phyloP scores from a whole-genome alignment of 2,329 filamentous ascomycete species.

The Ascomycota sp. region DNA sequence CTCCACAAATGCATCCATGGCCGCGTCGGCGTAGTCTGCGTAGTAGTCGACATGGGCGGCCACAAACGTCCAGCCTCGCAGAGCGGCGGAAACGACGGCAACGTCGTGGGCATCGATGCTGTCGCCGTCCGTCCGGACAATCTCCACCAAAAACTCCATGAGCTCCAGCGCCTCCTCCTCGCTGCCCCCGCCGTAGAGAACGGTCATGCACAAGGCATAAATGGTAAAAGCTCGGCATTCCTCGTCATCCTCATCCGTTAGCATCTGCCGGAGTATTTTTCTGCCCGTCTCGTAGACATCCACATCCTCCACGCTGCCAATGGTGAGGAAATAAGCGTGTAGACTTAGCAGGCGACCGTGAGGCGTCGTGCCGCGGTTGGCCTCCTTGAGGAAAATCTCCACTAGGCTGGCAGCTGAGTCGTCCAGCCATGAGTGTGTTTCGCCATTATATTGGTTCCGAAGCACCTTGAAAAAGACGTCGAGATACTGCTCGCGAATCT shows the following conservation, averaged over 20 bases:
- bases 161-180: conserved; percentile 47
- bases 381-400: conserved; percentile 49
- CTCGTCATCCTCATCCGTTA: conserved; percentile 37
- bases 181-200: conserved; percentile 56
- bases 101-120: conserved; percentile 47
- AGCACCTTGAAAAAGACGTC: conserved; percentile 25
- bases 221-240: conserved; percentile 49
- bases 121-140: conserved; percentile 60
- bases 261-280: conserved; percentile 13
- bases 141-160: conserved; percentile 57
- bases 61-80: conserved; percentile 63
- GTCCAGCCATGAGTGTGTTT: conserved; percentile 26
- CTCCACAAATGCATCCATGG: conserved; percentile 65
- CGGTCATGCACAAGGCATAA: conserved; percentile 50
- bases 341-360: conserved; percentile 51
- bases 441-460: conserved; percentile 20
- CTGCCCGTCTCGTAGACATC: conserved; percentile 12
- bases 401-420: conserved; percentile 32
- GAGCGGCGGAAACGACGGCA: conserved; percentile 49
- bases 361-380: conserved; percentile 46
- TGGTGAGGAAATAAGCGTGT: conserved; percentile 50
- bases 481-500: conserved; percentile 37
- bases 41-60: conserved; percentile 60
- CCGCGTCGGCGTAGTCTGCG: conserved; percentile 46
- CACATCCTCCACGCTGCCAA: conserved; percentile 43